phyloP scores from a whole-genome alignment of 2,329 filamentous ascomycete genomes.

The Colletotrichum theobromicola region DNA sequence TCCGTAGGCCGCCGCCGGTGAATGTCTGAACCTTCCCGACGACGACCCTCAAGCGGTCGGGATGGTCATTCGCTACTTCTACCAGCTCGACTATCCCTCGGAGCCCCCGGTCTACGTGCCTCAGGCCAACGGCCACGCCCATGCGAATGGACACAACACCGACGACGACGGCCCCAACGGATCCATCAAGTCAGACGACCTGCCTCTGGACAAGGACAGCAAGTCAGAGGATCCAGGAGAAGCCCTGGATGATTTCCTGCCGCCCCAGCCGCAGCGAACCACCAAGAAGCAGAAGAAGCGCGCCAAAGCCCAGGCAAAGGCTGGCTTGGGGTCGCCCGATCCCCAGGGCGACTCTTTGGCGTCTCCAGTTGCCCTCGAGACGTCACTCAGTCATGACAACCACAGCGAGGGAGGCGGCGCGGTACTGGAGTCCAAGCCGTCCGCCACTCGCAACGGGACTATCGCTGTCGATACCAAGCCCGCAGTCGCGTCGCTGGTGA shows the following conservation, averaged over 20 bases:
- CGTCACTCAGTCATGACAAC: not conserved
- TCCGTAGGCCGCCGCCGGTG: not conserved
- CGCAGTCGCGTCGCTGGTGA: not conserved
- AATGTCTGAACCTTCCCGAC: not conserved
- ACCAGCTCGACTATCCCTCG: conserved; percentile 3
- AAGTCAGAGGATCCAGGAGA: not conserved
- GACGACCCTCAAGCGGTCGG: conserved; percentile 5
- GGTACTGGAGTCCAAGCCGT: not conserved
- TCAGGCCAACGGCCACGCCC: not conserved
- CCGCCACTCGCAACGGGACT: not conserved
- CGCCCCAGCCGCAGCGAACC: not conserved
- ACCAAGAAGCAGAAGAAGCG: conserved; percentile 16
- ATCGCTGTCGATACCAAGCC: not conserved
- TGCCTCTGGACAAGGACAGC: not conserved
- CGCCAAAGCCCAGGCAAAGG: not conserved
- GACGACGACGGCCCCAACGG: not conserved
- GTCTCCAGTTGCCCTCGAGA: not conserved
- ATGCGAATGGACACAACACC: not conserved
- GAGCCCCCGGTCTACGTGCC: not conserved
- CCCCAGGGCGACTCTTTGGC: not conserved
- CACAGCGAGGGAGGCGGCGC: not conserved
- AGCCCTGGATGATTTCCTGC: conserved; percentile 4
- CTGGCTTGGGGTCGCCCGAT: not conserved
- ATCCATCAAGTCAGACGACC: not conserved
- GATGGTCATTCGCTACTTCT: conserved; percentile 4